Base-by-base conservation (phyloP, 148 eudicot species). In the Rheum nobile region DNA sequence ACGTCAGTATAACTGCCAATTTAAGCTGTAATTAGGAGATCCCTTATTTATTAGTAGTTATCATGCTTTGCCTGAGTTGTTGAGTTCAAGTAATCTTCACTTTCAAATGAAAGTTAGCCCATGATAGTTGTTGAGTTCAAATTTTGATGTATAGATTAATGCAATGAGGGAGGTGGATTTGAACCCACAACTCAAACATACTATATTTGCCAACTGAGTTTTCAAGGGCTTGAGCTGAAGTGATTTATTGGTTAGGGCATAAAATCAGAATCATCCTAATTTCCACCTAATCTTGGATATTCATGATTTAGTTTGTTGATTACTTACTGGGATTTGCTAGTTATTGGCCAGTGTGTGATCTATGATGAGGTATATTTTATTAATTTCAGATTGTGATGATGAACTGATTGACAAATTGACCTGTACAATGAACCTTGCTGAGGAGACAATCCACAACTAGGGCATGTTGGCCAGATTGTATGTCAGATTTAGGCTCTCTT, bases 401-500 rank as follows among this genome's bases (percentile, higher is more conserved):
- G 22, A 65, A 65, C 22, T 32, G 16, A 34, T 31, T 31, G 70
- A 65, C 77, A 74, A 28, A 79, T 72, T 82, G 82, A 80, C 75
- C 77, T 71, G 70, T 79, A 80, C 78, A 77, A 78, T 87, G 86
- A 84, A 82, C 71, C 80, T 82, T 80, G 84, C 37, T 59, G 42
- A 83, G 87, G 86, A 82, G 90, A 90, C 91, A 90, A 79, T 79
- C 16, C 67, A 19, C 29, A 76, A 74, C 43, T 79, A 43, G 46
- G 72, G 76, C 90, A 90, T 84, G 88, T 88, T 88, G 82, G 77
- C 55, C 85, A 83, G 88, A 79, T 77, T 81, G 74, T 71, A 43
- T 42, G 29, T 71, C 48, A 65, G 70, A 65, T 31, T 65, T 31
- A 17, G 32, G 10, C 21, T 34, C 41, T 12, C 32, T 29, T 31